Conservation (phyloP, 208 protist species). For the Crithidia brevicula region DNA sequence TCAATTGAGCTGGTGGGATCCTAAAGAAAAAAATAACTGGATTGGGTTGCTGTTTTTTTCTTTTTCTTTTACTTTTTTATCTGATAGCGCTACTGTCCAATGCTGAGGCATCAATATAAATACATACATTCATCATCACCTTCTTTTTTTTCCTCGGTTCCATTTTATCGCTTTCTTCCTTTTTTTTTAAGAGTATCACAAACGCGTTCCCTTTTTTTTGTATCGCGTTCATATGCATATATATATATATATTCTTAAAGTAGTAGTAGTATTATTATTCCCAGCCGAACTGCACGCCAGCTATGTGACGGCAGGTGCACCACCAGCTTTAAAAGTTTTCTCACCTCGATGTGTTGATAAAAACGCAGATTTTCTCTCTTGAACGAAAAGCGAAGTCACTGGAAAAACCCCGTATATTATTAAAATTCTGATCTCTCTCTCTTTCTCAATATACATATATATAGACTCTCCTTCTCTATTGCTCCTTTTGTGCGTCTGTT, state of each 20-base stretch:
- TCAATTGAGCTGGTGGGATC: too few relatives aligned
- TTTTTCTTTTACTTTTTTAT: not conserved
- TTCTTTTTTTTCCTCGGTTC: not conserved
- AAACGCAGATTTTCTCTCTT: too few relatives aligned
- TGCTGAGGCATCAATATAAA: not conserved
- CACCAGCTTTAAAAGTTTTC: too few relatives aligned
- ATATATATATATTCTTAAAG: slow-evolving; percentile 11
- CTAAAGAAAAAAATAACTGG: too few relatives aligned
- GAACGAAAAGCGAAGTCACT: too few relatives aligned
- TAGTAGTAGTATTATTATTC: too few relatives aligned
- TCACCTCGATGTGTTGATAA: too few relatives aligned
- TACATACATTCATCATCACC: not conserved
- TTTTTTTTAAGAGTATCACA: not conserved
- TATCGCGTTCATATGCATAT: not conserved
- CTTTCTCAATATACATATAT: slow-evolving; percentile 1
- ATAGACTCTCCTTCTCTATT: not conserved
- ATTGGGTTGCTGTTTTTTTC: not conserved
- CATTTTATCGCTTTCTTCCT: not conserved
- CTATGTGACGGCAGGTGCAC: too few relatives aligned
- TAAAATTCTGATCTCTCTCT: slow-evolving; percentile 8
- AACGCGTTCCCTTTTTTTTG: not conserved
- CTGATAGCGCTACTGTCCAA: not conserved
- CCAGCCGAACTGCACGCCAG: too few relatives aligned
- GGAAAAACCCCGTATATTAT: too few relatives aligned
- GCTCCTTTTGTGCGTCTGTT: not conserved